Evolutionary conservation across 352 stramenopile species (phyloP).

Genomic region (Pythium angustatum): DNA sequence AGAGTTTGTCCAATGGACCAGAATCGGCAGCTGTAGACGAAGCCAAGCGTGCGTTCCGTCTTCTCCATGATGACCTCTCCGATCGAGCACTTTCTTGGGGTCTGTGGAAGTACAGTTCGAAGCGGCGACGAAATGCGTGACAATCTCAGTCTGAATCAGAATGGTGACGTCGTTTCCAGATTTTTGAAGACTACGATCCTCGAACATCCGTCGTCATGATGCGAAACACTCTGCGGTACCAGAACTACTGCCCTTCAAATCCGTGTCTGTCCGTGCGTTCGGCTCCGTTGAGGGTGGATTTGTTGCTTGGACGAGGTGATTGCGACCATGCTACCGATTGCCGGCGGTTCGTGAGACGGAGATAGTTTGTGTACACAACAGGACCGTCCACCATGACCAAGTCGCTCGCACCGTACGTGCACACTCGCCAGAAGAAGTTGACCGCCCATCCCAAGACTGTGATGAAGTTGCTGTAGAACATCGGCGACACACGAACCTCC

Average conservation of each 20-base stretch:
- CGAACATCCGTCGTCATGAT: too few relatives aligned
- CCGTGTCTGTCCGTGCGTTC: too few relatives aligned
- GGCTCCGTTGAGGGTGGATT: neutral
- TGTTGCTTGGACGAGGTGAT: too few relatives aligned
- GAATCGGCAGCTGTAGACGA: slow-evolving; percentile 49
- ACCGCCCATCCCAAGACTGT: slow-evolving; percentile 12
- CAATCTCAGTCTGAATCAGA: too few relatives aligned
- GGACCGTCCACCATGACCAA: slow-evolving; percentile 23
- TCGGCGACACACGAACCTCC: slow-evolving; percentile 17
- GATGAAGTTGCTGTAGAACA: slow-evolving; percentile 26
- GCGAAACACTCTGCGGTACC: too few relatives aligned
- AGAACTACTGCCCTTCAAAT: too few relatives aligned
- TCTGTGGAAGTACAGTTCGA: slow-evolving; percentile 34
- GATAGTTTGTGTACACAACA: slow-evolving; percentile 18
- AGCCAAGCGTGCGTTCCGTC: slow-evolving; percentile 48
- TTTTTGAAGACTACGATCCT: too few relatives aligned
- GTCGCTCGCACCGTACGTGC: neutral
- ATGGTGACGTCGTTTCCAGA: neutral
- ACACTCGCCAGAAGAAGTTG: slow-evolving; percentile 18
- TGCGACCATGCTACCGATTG: neutral
- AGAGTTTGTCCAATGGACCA: slow-evolving; percentile 14
- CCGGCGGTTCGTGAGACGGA: neutral
- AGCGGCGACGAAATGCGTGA: slow-evolving; percentile 25
- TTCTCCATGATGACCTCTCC: slow-evolving; percentile 28
- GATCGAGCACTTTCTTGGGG: slow-evolving; percentile 34